phyloP scores from a whole-genome alignment of 192 early-diverging fungal genomes.

The Jimgerdemannia lactiflua region DNA sequence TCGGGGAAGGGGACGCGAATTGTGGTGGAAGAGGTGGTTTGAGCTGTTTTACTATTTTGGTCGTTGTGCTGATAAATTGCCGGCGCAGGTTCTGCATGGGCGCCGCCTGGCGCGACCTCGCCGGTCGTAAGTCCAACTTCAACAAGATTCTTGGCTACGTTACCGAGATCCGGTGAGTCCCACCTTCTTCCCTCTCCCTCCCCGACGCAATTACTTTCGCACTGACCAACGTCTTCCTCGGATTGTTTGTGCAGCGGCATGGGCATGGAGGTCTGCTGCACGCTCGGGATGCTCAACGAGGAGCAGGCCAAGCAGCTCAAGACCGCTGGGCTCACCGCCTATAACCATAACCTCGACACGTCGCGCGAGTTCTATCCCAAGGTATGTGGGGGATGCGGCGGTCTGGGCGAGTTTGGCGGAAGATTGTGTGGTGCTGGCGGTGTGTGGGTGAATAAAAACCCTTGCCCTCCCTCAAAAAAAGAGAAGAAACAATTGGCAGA shows the following conservation, averaged over 20 bases:
- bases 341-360: conserved; percentile 86
- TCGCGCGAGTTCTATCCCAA: conserved; percentile 78
- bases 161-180: conserved; percentile 64
- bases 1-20: background rate
- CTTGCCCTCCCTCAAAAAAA: background rate
- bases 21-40: too few species aligned
- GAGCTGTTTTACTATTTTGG: too few species aligned
- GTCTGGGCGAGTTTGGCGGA: background rate
- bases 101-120: conserved; percentile 79
- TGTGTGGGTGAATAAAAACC: conserved; percentile 3
- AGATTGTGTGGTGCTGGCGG: background rate
- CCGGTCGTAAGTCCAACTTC: conserved; percentile 81
- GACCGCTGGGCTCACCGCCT: conserved; percentile 80
- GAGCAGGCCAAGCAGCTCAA: conserved; percentile 73
- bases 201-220: background rate
- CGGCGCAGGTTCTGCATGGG: conserved; percentile 73
- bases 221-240: conserved; percentile 1
- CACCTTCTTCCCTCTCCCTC: background rate
- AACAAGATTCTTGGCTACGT: conserved; percentile 73
- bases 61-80: background rate
- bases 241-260: conserved; percentile 44
- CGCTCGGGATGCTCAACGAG: conserved; percentile 77
- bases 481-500: background rate
- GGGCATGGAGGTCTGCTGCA: conserved; percentile 89
- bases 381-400: conserved; percentile 11